Percentiles rank a stretch among this genome's conserved stretches.
Conservation (phyloP, 1,284 basidiomycete genomes). For the Retiboletus flavoniger region DNA sequence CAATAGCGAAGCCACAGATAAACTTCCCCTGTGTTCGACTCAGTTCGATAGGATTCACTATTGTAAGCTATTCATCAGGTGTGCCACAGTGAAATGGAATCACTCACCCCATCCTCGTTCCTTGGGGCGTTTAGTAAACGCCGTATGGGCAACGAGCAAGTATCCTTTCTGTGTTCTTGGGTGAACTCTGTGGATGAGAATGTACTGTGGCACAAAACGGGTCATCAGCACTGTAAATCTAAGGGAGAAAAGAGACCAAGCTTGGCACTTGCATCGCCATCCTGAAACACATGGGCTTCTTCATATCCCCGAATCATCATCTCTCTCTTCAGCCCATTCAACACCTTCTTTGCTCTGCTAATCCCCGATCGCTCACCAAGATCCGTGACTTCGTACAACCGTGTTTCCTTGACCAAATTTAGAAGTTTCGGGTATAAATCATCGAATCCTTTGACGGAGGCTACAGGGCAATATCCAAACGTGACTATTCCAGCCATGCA, state of each 20-base stretch:
- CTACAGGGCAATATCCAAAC: constrained; percentile 83
- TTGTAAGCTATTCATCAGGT: not conserved
- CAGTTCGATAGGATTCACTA: constrained; percentile 83
- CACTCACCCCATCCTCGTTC: constrained; percentile 73
- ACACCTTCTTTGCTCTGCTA: constrained; percentile 74
- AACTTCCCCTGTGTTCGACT: constrained; percentile 77
- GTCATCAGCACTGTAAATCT: constrained; percentile 5
- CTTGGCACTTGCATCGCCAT: constrained; percentile 75
- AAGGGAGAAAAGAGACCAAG: constrained; percentile 16
- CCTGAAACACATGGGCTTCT: constrained; percentile 94
- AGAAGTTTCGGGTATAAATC: constrained; percentile 93
- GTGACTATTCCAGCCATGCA: constrained; percentile 86
- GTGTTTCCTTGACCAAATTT: constrained; percentile 81
- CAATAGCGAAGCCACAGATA: constrained; percentile 74
- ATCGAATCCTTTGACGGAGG: constrained; percentile 94
- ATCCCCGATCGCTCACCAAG: constrained; percentile 66
- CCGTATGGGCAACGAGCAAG: constrained; percentile 85
- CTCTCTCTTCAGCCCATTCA: constrained; percentile 87
- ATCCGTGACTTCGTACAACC: constrained; percentile 67
- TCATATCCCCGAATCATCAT: constrained; percentile 81
- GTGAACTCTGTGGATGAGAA: constrained; percentile 87
- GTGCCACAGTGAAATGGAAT: not conserved
- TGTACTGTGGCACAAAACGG: constrained; percentile 54
- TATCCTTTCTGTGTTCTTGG: constrained; percentile 90
- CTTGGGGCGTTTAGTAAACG: constrained; percentile 77